Evolutionary conservation across 495 filamentous ascomycete genomes (phyloP).

Genomic region (Neurospora sp.): DNA sequence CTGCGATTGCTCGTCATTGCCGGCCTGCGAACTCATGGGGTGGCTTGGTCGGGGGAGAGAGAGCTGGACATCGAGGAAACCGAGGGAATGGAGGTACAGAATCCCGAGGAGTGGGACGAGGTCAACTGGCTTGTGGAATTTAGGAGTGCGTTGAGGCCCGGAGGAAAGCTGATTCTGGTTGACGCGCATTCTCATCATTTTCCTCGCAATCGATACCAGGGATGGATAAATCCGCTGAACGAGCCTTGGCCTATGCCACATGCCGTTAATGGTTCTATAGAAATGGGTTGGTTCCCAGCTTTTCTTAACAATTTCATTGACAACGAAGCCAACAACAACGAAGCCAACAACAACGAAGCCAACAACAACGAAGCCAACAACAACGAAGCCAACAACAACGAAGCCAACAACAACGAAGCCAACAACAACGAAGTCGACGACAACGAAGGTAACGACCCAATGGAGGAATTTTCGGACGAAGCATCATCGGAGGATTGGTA

Average conservation of each 20-base stretch:
- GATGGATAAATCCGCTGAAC: not conserved
- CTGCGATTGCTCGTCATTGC: constrained; percentile 11
- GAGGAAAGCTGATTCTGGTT: constrained; percentile 11
- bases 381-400: not conserved
- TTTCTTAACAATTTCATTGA: not conserved
- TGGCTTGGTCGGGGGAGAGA: not conserved
- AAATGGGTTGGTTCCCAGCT: not conserved
- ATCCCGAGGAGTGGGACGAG: not conserved
- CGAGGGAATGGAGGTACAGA: not conserved
- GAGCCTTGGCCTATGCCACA: not conserved
- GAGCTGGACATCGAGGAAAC: not conserved
- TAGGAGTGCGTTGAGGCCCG: constrained; percentile 7
- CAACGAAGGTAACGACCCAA: too few relatives aligned
- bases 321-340: not conserved
- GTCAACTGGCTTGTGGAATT: constrained; percentile 10
- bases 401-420: not conserved
- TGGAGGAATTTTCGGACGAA: not conserved
- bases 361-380: not conserved
- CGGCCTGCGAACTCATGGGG: constrained; percentile 4
- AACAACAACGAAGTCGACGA: not conserved
- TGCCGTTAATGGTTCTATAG: too few relatives aligned
- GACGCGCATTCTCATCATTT: constrained; percentile 1
- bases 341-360: too few relatives aligned
- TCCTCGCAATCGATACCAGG: not conserved
- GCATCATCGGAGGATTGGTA: not conserved